Percentiles rank a stretch among this genome's conserved stretches.
Evolutionary conservation across 2,329 filamentous ascomycete genomes (phyloP).

Genomic region (Cladosporium phlei): DNA sequence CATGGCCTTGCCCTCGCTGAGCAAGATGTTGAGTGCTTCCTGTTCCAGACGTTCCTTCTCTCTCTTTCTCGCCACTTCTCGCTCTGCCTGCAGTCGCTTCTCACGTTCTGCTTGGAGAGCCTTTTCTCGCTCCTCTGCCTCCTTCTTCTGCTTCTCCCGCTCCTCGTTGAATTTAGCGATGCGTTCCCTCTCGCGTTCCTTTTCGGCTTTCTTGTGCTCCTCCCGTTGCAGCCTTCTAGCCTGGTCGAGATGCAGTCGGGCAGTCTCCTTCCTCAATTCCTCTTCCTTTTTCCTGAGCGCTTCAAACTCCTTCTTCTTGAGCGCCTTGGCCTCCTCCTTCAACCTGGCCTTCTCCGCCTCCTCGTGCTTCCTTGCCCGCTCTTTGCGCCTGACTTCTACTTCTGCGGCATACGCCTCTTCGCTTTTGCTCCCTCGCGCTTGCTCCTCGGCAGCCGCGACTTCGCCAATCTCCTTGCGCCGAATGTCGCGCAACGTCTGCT

Average conservation of each 20-base stretch:
- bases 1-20: constrained; percentile 52
- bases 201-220: constrained; percentile 41
- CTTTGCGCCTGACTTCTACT: constrained; percentile 55
- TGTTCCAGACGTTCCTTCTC: constrained; percentile 54
- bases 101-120: constrained; percentile 45
- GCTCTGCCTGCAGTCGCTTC: constrained; percentile 33
- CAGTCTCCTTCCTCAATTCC: constrained; percentile 40
- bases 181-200: constrained; percentile 52
- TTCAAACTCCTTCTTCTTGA: constrained; percentile 49
- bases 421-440: constrained; percentile 61
- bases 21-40: constrained; percentile 49
- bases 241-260: constrained; percentile 43
- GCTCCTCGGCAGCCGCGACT: constrained; percentile 63
- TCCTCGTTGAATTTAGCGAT: constrained; percentile 50
- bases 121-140: constrained; percentile 50
- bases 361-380: constrained; percentile 58
- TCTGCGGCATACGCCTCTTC: constrained; percentile 70
- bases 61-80: constrained; percentile 27
- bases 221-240: constrained; percentile 46
- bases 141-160: constrained; percentile 35
- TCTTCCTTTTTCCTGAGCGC: constrained; percentile 47
- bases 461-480: constrained; percentile 64
- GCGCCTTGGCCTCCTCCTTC: constrained; percentile 57
- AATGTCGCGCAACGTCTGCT: constrained; percentile 64
- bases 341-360: constrained; percentile 56